Conservation (phyloP, 176 grass and related monocot species). For the Avena sativa region DNA sequence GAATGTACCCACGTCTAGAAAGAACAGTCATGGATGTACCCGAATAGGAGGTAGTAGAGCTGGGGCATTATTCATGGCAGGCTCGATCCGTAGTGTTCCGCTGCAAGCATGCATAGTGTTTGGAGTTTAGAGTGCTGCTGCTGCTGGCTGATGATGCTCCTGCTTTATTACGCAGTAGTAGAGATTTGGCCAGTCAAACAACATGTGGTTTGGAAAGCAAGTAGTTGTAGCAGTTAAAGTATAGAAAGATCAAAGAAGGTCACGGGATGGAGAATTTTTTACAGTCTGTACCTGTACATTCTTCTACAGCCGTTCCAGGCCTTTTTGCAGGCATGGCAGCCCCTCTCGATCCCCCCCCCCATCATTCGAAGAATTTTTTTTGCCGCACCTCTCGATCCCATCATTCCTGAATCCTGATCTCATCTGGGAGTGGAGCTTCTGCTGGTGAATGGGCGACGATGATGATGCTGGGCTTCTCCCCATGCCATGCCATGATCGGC, state of each 20-base stretch:
- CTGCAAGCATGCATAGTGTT: background rate
- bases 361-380: too few species aligned
- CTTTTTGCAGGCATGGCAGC: too few species aligned
- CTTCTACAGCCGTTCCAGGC: background rate
- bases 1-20: background rate
- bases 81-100: too few species aligned
- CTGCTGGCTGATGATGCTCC: background rate
- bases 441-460: background rate
- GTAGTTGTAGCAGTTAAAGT: constrained; percentile 31
- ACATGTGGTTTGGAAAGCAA: constrained; percentile 31
- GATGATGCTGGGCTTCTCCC: constrained; percentile 41
- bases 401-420: too few species aligned
- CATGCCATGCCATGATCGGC: background rate
- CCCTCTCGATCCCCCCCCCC: too few species aligned
- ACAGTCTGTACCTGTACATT: background rate
- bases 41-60: constrained; percentile 26
- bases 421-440: constrained; percentile 17
- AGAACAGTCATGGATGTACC: constrained; percentile 27
- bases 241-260: constrained; percentile 30
- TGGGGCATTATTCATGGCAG: constrained; percentile 22
- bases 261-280: background rate
- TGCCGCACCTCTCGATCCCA: too few species aligned
- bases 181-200: constrained; percentile 34
- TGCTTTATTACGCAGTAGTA: too few species aligned
- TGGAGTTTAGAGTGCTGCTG: background rate